Conservation (phyloP, 495 filamentous ascomycete genomes). For the Filosporella fistucella region DNA sequence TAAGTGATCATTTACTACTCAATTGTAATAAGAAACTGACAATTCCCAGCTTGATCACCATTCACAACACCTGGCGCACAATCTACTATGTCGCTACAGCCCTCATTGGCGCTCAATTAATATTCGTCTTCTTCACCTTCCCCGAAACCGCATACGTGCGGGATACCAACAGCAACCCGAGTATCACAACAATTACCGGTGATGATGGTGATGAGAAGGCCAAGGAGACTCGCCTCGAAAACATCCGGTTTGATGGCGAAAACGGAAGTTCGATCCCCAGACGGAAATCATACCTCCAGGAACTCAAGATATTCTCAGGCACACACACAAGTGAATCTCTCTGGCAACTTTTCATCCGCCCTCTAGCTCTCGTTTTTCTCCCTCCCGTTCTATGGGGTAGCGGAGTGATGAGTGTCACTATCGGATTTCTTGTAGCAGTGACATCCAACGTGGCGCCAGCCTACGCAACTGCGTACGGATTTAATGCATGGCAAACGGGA, state of each 20-base stretch:
- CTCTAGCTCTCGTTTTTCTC: conserved; percentile 39
- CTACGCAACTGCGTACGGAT: conserved; percentile 38
- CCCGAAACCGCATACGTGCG: conserved; percentile 46
- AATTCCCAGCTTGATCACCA: conserved; percentile 39
- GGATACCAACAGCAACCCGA: background rate
- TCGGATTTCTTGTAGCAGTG: conserved; percentile 50
- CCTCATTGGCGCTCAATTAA: conserved; percentile 36
- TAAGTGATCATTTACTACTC: conserved; percentile 1
- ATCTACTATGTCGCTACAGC: conserved; percentile 47
- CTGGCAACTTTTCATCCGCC: conserved; percentile 41
- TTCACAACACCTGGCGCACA: conserved; percentile 39
- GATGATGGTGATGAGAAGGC: background rate
- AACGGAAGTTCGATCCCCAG: conserved; percentile 3
- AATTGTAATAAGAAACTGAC: background rate
- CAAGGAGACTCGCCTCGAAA: too few relatives aligned
- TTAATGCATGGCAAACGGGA: conserved; percentile 43
- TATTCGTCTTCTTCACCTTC: conserved; percentile 46
- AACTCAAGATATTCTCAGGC: conserved; percentile 32
- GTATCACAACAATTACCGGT: background rate
- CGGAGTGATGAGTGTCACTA: conserved; percentile 43
- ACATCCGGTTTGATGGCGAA: background rate
- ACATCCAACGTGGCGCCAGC: conserved; percentile 45
- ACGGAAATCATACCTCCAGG: conserved; percentile 28
- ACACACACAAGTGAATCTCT: conserved; percentile 40
- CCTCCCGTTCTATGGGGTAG: conserved; percentile 47